Conservation (phyloP, 1,284 basidiomycete genomes). For the Apiotrichum veenhuisii region DNA sequence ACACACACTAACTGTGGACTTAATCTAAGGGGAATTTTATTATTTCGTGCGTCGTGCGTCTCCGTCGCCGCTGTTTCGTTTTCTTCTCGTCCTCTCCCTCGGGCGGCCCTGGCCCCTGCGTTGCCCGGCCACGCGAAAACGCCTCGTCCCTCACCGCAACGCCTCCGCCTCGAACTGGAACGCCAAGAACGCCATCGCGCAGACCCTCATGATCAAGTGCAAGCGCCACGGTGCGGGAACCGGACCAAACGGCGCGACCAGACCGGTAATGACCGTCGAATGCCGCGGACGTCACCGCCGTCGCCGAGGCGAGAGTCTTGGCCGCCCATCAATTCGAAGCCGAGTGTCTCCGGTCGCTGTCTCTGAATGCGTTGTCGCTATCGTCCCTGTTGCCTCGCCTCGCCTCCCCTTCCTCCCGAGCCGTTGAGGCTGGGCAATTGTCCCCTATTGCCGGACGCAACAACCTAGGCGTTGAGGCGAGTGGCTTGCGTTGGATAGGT, state of each 20-base stretch:
- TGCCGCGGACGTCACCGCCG: background rate
- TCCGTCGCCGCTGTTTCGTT: too few species aligned
- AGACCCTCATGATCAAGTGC: too few species aligned
- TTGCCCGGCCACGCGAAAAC: too few species aligned
- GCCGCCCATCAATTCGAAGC: background rate
- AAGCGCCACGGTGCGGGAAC: background rate
- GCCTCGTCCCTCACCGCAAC: too few species aligned
- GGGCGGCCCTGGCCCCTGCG: background rate
- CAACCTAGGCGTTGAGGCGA: slow-evolving; percentile 3
- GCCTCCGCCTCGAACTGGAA: background rate
- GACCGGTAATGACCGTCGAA: background rate
- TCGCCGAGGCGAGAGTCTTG: background rate
- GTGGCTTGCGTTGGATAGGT: background rate
- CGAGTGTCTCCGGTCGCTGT: background rate
- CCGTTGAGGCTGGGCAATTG: background rate
- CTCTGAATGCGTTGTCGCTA: background rate
- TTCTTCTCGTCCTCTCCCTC: background rate
- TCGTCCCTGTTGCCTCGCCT: background rate
- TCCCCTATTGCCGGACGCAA: background rate
- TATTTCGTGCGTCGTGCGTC: background rate
- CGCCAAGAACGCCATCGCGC: background rate
- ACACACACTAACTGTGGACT: slow-evolving; percentile 16
- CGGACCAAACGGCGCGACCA: background rate
- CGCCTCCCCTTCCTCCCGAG: background rate
- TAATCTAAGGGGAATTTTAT: slow-evolving; percentile 3